phyloP scores from a whole-genome alignment of 352 stramenopile species.

The Globisporangium camurandrum region DNA sequence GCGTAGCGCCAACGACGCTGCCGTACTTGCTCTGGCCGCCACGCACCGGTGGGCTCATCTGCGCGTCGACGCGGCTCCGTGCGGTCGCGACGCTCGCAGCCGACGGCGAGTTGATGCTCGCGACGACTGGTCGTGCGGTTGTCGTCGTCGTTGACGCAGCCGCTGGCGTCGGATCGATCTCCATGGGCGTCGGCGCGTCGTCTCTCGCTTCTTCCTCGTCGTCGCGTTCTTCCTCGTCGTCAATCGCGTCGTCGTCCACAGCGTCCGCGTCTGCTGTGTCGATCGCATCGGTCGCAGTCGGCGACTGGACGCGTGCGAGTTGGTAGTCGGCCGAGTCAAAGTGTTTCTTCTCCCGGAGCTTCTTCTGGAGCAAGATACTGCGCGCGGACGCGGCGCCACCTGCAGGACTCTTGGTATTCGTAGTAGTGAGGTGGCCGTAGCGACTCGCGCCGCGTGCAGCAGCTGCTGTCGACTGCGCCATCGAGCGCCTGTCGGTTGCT shows the following conservation, averaged over 20 bases:
- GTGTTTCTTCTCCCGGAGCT: constrained; percentile 56
- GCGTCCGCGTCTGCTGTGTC: too few species aligned
- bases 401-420: constrained; percentile 8
- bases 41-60: constrained; percentile 50
- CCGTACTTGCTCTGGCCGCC: constrained; percentile 46
- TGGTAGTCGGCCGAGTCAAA: constrained; percentile 81
- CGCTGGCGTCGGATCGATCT: constrained; percentile 21
- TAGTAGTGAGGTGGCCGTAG: constrained; percentile 19
- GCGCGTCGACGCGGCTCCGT: constrained; percentile 19
- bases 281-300: constrained; percentile 2
- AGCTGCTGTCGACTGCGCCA: not conserved
- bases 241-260: too few species aligned
- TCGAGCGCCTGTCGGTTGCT: not conserved
- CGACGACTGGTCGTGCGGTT: not conserved
- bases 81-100: constrained; percentile 16
- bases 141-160: constrained; percentile 1
- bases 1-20: too few species aligned
- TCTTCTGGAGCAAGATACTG: constrained; percentile 67
- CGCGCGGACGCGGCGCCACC: constrained; percentile 37
- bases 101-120: constrained; percentile 40
- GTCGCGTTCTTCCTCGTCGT: too few species aligned
- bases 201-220: too few species aligned
- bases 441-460: constrained; percentile 5
- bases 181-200: constrained; percentile 19
- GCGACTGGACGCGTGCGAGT: constrained; percentile 24